A percentile compares a stretch with the other conserved stretches of the same genome.
Conservation (phyloP, 2,329 filamentous ascomycete species). For the Colletotrichum simmondsii region DNA sequence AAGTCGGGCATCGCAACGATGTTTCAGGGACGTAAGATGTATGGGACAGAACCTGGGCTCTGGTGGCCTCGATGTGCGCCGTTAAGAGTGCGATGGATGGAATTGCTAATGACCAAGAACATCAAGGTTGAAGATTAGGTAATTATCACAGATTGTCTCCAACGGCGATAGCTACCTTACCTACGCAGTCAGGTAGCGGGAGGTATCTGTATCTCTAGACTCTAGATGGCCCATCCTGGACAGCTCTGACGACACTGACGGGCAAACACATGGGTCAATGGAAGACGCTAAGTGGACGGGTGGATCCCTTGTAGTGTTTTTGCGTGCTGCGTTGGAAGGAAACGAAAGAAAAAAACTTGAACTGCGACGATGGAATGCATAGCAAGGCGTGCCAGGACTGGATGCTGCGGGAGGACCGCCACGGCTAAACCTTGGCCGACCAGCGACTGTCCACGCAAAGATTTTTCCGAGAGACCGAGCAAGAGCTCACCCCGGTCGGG, state of each 20-base stretch:
- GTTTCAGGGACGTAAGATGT: slow-evolving; percentile 31
- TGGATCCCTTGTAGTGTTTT: background rate
- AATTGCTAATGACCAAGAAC: background rate
- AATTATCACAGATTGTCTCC: slow-evolving; percentile 4
- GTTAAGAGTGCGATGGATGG: no score
- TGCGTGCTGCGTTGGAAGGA: background rate
- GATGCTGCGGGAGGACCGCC: slow-evolving; percentile 2
- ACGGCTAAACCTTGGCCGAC: slow-evolving; percentile 28
- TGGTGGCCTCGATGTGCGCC: background rate
- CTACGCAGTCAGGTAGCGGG: background rate
- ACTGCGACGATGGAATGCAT: background rate
- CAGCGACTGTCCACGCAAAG: background rate
- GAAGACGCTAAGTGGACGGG: slow-evolving; percentile 28
- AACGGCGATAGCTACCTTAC: background rate
- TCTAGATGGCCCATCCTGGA: background rate
- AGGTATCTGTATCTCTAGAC: background rate
- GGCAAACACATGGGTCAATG: slow-evolving; percentile 33
- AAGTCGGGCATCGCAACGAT: background rate
- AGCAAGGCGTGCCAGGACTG: no score
- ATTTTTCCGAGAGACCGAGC: slow-evolving; percentile 25
- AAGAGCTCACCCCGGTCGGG: background rate
- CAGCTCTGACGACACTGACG: background rate
- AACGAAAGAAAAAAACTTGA: background rate
- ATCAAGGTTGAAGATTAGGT: background rate
- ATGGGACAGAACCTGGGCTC: background rate